Evolutionary conservation across 352 stramenopile species (phyloP).

Genomic region (Globisporangium emineosum): DNA sequence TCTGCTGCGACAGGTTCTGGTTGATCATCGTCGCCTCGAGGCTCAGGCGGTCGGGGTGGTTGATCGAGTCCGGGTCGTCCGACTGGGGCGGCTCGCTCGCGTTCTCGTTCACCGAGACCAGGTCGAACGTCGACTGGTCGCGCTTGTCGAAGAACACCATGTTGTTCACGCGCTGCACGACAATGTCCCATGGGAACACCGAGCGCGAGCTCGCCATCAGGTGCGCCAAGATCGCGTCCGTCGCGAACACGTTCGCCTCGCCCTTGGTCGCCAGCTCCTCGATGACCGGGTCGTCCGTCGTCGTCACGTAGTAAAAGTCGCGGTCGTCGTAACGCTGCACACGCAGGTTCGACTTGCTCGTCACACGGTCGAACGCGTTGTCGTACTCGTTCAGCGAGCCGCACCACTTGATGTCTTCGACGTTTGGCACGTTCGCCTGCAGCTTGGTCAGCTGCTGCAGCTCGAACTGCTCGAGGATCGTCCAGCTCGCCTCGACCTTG

Average conservation of each 20-base stretch:
- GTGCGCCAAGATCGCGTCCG: constrained; percentile 96
- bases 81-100: constrained; percentile 85
- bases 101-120: constrained; percentile 96
- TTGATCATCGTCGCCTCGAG: constrained; percentile 98
- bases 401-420: constrained; percentile 93
- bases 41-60: constrained; percentile 94
- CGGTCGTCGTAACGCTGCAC: constrained; percentile 85
- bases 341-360: constrained; percentile 76
- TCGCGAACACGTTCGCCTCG: constrained; percentile 94
- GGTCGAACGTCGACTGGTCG: constrained; percentile 93
- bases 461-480: constrained; percentile 96
- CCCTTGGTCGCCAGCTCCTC: constrained; percentile 91
- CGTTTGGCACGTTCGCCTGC: constrained; percentile 83
- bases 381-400: constrained; percentile 95
- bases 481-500: constrained; percentile 91
- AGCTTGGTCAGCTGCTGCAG: constrained; percentile 94
- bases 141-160: constrained; percentile 98
- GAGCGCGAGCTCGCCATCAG: constrained; percentile 96
- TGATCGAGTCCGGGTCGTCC: constrained; percentile 91
- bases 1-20: constrained; percentile 98
- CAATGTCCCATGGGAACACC: constrained; percentile 97
- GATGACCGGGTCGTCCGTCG: constrained; percentile 95
- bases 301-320: constrained; percentile 97
- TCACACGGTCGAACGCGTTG: constrained; percentile 92
- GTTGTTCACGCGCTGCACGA: constrained; percentile 91